Evolutionary conservation across 2,329 filamentous ascomycete species (phyloP).

Genomic region (Chaetomium strumarium): DNA sequence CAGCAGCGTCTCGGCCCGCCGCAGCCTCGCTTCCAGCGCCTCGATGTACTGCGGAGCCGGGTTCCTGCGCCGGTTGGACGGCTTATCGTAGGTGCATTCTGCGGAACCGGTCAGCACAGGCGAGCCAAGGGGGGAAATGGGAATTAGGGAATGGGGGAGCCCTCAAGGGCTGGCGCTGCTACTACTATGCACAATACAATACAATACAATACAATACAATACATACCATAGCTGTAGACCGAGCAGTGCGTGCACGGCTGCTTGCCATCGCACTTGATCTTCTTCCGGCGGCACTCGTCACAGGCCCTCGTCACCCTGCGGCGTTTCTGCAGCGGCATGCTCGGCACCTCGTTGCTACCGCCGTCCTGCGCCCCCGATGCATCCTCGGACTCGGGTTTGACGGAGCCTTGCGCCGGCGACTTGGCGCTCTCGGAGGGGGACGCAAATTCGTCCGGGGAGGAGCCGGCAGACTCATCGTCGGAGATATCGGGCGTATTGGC

Average conservation of each 20-base stretch:
- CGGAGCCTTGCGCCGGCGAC: slow-evolving; percentile 28
- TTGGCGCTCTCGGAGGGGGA: slow-evolving; percentile 40
- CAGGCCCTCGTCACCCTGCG: slow-evolving; percentile 74
- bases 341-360: slow-evolving; percentile 27
- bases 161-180: neutral
- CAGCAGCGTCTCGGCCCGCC: slow-evolving; percentile 75
- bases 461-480: slow-evolving; percentile 36
- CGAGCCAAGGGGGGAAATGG: neutral
- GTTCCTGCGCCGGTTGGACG: slow-evolving; percentile 84
- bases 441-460: slow-evolving; percentile 23
- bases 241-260: slow-evolving; percentile 93
- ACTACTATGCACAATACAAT: no score
- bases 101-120: slow-evolving; percentile 23
- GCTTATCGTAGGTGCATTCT: slow-evolving; percentile 96
- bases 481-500: slow-evolving; percentile 37
- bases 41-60: slow-evolving; percentile 91
- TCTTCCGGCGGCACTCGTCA: slow-evolving; percentile 77
- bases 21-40: slow-evolving; percentile 74
- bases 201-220: no score
- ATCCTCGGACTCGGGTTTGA: slow-evolving; percentile 36
- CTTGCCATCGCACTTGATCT: slow-evolving; percentile 83
- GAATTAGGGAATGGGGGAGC: slow-evolving; percentile 6
- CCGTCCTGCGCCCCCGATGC: slow-evolving; percentile 16
- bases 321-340: slow-evolving; percentile 64
- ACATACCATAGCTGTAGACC: slow-evolving; percentile 93